These are phyloP conservation scores for Fusarium humuli DNA, from an alignment of 2,329 filamentous ascomycete species.

Conservation along the genomic window DNA sequence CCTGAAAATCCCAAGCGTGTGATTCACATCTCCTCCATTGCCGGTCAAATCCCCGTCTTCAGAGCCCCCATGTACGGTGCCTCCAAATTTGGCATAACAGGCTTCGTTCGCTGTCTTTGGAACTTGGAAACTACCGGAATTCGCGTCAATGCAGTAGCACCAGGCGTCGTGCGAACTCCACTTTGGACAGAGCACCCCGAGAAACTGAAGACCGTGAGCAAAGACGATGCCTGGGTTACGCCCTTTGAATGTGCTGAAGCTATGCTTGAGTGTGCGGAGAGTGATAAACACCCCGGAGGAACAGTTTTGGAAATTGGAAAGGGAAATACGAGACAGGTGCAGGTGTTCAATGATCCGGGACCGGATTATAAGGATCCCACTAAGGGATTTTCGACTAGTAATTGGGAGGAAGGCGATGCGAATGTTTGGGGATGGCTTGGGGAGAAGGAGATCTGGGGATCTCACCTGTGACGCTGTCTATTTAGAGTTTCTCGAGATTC, in stretches of 20 bases:
- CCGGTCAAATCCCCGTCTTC: conserved; percentile 52
- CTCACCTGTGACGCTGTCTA: background rate
- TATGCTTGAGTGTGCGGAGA: conserved; percentile 57
- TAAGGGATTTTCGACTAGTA: conserved; percentile 48
- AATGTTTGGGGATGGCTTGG: conserved; percentile 47
- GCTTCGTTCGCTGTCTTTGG: conserved; percentile 57
- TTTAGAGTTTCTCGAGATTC: background rate
- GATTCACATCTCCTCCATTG: conserved; percentile 54
- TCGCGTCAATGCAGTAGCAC: conserved; percentile 58
- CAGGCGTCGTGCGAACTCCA: conserved; percentile 58
- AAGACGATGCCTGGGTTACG: conserved; percentile 55
- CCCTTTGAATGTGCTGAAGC: conserved; percentile 57
- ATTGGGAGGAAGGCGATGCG: conserved; percentile 42
- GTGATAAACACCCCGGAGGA: conserved; percentile 52
- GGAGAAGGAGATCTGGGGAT: conserved; percentile 45
- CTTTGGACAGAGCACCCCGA: conserved; percentile 60
- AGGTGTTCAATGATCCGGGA: conserved; percentile 54
- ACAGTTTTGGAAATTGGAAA: conserved; percentile 57
- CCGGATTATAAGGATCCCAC: conserved; percentile 47
- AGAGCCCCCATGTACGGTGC: conserved; percentile 54
- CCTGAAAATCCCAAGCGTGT: conserved; percentile 51
- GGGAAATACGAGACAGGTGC: conserved; percentile 49
- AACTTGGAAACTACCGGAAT: conserved; percentile 52
- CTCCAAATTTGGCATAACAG: conserved; percentile 54
- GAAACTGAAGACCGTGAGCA: conserved; percentile 54